These are phyloP conservation scores for Fusarium sp. DNA, from an alignment of 2,329 filamentous ascomycete genomes.

Conservation along the genomic window DNA sequence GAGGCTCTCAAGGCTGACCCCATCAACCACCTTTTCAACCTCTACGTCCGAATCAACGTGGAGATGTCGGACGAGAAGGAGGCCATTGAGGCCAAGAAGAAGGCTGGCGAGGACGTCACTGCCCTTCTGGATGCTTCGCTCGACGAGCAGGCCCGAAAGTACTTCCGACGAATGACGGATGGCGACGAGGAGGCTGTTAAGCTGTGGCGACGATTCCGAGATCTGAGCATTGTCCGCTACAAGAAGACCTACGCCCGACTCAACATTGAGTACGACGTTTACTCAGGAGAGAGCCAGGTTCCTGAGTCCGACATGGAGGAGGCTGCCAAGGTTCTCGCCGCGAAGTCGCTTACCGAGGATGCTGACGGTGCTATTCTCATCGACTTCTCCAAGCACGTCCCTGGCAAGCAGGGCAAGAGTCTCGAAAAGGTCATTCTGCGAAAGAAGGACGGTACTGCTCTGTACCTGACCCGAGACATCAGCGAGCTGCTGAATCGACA, in stretches of 20 bases:
- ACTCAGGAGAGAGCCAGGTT: slow-evolving; percentile 79
- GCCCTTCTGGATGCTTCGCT: slow-evolving; percentile 66
- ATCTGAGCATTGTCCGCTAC: slow-evolving; percentile 75
- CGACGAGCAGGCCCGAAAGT: slow-evolving; percentile 80
- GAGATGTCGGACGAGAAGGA: slow-evolving; percentile 77
- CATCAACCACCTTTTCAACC: slow-evolving; percentile 84
- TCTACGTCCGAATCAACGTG: slow-evolving; percentile 82
- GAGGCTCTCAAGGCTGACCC: slow-evolving; percentile 77
- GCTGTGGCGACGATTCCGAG: slow-evolving; percentile 74
- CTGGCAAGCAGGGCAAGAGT: slow-evolving; percentile 75
- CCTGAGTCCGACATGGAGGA: slow-evolving; percentile 73
- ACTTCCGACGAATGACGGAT: slow-evolving; percentile 79
- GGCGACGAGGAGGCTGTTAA: slow-evolving; percentile 70
- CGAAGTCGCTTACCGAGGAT: slow-evolving; percentile 74
- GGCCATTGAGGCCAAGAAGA: slow-evolving; percentile 67
- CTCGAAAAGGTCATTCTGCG: slow-evolving; percentile 78
- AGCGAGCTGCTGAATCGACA: slow-evolving; percentile 76
- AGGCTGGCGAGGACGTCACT: slow-evolving; percentile 62
- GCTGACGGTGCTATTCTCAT: slow-evolving; percentile 79
- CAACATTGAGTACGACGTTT: slow-evolving; percentile 78
- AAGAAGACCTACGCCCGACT: slow-evolving; percentile 76
- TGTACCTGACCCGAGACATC: slow-evolving; percentile 84
- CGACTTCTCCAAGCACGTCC: slow-evolving; percentile 76
- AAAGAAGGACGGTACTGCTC: slow-evolving; percentile 79
- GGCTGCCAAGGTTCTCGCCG: slow-evolving; percentile 70